Base-by-base conservation (phyloP, 2,329 filamentous ascomycete genomes). In the Lasiodiplodia sp. region DNA sequence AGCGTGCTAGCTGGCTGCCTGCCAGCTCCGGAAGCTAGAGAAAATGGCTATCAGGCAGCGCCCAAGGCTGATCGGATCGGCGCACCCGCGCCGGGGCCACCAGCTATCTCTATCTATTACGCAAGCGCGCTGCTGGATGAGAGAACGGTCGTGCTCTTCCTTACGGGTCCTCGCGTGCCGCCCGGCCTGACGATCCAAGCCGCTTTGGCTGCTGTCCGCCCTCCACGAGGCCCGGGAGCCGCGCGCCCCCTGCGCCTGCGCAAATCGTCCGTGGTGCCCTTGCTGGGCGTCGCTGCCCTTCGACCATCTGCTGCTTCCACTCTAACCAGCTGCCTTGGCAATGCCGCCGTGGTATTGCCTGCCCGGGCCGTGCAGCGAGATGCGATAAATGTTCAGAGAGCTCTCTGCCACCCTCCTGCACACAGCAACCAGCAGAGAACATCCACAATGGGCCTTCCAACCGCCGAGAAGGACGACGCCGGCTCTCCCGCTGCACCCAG, bases 361-460 rank as follows among this genome's bases (percentile, higher is more conserved):
- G 53, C 31, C 25, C 34, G 65, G 56, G 38, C 65, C 65, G 65
- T 67, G 65, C 65, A 52, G 21, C 60, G 23, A 64, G 25, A 52
- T 64, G 60, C 31, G 47, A 64, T 64, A 64, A 64, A 34, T 52
- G 60, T 64, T 52, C 44, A 53, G 28, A 37, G 16, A 47, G 60
- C n/a, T 52, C 60, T 64, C 58, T 40, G 40, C 40, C 40, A 49
- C 18, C 58, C 58, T 62, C 58, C 25, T 40, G 57, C 38, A 62
- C 57, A 25, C 58, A 63, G 58, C 25, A 67, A 49, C 10, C 65
- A 49, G 16, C 40, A 31, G 31, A 47, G n/a, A 12, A 11, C 52
- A 23, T 56, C 28, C 23, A 51, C 44, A 28, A 67, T 67, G 65
- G 65, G 65, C 28, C 65, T 67, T 18, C 65, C 55, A 14, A 58